Conservation (phyloP, 192 early-diverging fungal genomes). For the Piromyces sp. region DNA sequence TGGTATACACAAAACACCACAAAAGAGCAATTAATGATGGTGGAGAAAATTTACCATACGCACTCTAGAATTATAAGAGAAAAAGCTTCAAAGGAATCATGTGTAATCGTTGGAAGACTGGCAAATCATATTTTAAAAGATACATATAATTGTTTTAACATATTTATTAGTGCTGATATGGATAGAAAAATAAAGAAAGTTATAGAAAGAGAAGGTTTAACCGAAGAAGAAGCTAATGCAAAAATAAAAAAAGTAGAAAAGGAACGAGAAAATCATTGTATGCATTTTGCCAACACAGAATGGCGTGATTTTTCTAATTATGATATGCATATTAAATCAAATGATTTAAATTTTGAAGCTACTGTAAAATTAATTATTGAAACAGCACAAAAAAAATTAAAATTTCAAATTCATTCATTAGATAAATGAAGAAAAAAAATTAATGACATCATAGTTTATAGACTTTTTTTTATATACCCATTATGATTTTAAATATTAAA, state of each 20-base stretch:
- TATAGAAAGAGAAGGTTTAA: not conserved
- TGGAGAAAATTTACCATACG: not conserved
- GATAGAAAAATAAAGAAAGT: not conserved
- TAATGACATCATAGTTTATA: no score
- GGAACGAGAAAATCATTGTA: not conserved
- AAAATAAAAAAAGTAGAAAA: not conserved
- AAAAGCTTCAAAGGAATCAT: not conserved
- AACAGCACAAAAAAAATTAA: not conserved
- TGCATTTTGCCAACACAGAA: not conserved
- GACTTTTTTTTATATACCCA: no score
- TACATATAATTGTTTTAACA: not conserved
- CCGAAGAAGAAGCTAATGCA: not conserved
- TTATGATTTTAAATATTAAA: no score
- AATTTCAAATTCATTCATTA: not conserved
- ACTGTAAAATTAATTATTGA: not conserved
- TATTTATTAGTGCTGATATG: not conserved
- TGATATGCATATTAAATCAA: not conserved
- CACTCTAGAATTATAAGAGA: not conserved
- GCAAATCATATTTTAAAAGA: not conserved
- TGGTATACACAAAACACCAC: not conserved
- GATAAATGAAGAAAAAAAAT: no score
- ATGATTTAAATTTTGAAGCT: not conserved
- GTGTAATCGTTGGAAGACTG: not conserved
- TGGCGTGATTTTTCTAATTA: not conserved
- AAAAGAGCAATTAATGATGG: not conserved